phyloP scores from a whole-genome alignment of 805 yeast species.

The Saccharomycopsis babjevae region DNA sequence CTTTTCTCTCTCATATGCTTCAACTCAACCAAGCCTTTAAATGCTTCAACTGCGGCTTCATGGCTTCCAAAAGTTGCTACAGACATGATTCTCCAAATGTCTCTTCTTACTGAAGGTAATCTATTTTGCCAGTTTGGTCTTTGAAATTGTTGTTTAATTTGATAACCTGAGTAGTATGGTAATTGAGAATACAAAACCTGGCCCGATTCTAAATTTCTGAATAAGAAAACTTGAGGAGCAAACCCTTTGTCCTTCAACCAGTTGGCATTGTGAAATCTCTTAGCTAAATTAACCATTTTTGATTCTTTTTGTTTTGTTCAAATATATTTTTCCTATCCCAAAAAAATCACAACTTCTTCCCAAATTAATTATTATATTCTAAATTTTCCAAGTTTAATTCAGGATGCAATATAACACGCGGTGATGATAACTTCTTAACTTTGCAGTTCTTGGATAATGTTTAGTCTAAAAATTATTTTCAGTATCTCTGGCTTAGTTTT shows the following conservation, averaged over 20 bases:
- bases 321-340: not conserved
- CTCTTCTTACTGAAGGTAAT: conserved; percentile 69
- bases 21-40: conserved; percentile 62
- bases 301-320: not conserved
- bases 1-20: conserved; percentile 62
- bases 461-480: too few species aligned
- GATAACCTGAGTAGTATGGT: conserved; percentile 35
- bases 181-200: conserved; percentile 85
- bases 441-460: too few species aligned
- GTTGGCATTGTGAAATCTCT: conserved; percentile 41
- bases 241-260: conserved; percentile 52
- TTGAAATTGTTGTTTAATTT: conserved; percentile 49
- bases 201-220: conserved; percentile 79
- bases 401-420: too few species aligned
- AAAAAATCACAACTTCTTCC: not conserved
- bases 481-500: too few species aligned
- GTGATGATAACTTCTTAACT: too few species aligned
- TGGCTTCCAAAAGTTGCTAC: conserved; percentile 58
- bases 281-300: conserved; percentile 14
- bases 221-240: conserved; percentile 78
- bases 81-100: conserved; percentile 85
- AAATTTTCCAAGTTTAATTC: too few species aligned
- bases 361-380: too few species aligned
- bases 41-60: conserved; percentile 61
- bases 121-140: conserved; percentile 87